A percentile compares a stretch with the other conserved stretches of the same genome.
phyloP scores from a whole-genome alignment of 2,329 filamentous ascomycete species.

The Rutstroemia sp. region DNA sequence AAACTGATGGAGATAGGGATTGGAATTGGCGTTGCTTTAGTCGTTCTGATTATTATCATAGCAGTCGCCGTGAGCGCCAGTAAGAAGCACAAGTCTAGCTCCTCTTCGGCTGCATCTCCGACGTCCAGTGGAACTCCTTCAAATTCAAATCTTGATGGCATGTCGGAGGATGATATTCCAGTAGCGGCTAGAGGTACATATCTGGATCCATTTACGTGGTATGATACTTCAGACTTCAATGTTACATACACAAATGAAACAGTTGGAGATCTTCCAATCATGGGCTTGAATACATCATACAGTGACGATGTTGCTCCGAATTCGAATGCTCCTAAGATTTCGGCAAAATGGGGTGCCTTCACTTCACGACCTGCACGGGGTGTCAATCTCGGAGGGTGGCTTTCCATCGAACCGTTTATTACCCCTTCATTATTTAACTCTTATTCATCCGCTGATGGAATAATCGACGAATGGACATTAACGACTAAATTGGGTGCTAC shows the following conservation, averaged over 20 bases:
- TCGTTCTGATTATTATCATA: constrained; percentile 60
- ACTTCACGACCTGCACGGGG: constrained; percentile 73
- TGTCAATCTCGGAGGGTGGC: constrained; percentile 90
- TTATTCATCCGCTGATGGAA: constrained; percentile 45
- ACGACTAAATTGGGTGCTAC: constrained; percentile 59
- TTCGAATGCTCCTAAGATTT: constrained; percentile 68
- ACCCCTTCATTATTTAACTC: constrained; percentile 77
- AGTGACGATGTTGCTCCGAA: constrained; percentile 78
- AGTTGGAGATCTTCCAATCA: constrained; percentile 81
- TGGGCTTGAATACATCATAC: constrained; percentile 81
- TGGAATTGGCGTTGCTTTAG: constrained; percentile 43
- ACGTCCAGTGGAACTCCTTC: constrained; percentile 18
- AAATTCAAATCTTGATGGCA: constrained; percentile 43
- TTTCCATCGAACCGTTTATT: constrained; percentile 91
- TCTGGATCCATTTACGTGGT: constrained; percentile 87
- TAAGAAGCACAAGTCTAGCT: constrained; percentile 45
- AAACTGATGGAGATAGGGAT: constrained; percentile 34
- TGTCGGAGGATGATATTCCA: constrained; percentile 44
- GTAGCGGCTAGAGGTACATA: constrained; percentile 63
- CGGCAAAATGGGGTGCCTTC: constrained; percentile 71
- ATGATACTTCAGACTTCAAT: constrained; percentile 85
- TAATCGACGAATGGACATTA: constrained; percentile 87
- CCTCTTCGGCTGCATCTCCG: constrained; percentile 14
- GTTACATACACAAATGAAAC: constrained; percentile 82
- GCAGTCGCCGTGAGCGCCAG: constrained; percentile 58